Percentiles rank a stretch among this genome's conserved stretches.
phyloP scores from a whole-genome alignment of 176 grass and related monocot genomes.

The Echinochloa phyllopogon region DNA sequence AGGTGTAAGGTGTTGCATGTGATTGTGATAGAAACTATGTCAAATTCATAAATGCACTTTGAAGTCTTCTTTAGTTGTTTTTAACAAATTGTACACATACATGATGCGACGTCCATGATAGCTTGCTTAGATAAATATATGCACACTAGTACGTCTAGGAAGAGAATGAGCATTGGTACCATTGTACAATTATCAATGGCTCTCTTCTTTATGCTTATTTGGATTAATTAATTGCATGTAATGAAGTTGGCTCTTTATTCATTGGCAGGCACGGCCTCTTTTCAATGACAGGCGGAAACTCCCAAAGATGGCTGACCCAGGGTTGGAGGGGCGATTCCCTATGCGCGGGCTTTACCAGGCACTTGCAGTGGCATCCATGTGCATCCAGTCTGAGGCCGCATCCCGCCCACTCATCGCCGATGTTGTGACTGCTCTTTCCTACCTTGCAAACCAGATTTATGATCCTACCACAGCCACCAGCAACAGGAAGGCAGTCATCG shows the following conservation, averaged over 20 bases:
- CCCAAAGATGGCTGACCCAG: conserved; percentile 77
- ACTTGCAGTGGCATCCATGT: conserved; percentile 84
- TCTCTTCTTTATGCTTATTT: conserved; percentile 11
- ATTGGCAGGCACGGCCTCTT: conserved; percentile 71
- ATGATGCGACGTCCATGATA: conserved; percentile 7
- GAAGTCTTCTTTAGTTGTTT: not conserved
- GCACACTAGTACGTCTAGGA: conserved; percentile 16
- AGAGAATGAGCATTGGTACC: conserved; percentile 17
- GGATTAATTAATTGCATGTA: not conserved
- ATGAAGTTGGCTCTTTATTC: conserved; percentile 12
- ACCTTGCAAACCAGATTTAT: conserved; percentile 66
- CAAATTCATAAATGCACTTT: not conserved
- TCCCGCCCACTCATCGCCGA: conserved; percentile 76
- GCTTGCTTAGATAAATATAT: conserved; percentile 6
- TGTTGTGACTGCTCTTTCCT: conserved; percentile 81
- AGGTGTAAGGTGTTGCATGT: conserved; percentile 13
- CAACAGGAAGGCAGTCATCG: conserved; percentile 36
- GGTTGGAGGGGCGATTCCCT: conserved; percentile 67
- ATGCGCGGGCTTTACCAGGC: conserved; percentile 86
- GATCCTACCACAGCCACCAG: conserved; percentile 47
- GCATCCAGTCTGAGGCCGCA: conserved; percentile 82
- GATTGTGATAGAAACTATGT: conserved; percentile 16
- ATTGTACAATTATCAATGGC: not conserved
- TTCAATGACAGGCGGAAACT: conserved; percentile 85
- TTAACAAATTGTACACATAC: not conserved